phyloP scores from a whole-genome alignment of 257 asterid genomes.

The Hygrophila difformis region DNA sequence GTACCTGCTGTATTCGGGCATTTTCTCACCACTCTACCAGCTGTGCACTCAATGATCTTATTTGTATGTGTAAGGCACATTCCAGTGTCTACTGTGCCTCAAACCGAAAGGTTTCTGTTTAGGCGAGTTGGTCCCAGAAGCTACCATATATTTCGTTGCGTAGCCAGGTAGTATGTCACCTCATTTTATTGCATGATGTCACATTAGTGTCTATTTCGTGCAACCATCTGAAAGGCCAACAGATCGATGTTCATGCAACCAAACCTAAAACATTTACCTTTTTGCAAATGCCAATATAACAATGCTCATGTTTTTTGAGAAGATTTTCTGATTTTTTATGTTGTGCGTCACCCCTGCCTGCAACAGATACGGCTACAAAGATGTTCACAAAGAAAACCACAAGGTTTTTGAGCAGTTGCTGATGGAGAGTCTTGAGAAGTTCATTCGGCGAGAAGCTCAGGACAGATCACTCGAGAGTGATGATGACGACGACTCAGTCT shows the following conservation, averaged over 20 bases:
- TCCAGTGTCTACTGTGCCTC: slow-evolving; percentile 86
- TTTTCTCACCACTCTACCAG: slow-evolving; percentile 86
- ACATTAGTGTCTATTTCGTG: not conserved
- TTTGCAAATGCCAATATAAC: no score
- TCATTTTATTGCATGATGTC: not conserved
- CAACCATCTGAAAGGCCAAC: no score
- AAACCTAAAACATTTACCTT: no score
- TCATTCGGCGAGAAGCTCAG: slow-evolving; percentile 89
- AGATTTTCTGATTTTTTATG: not conserved
- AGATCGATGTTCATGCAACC: no score
- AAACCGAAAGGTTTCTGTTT: slow-evolving; percentile 78
- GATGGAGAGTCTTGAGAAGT: slow-evolving; percentile 88
- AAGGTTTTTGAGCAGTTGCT: slow-evolving; percentile 83
- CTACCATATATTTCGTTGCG: slow-evolving; percentile 86
- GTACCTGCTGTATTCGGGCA: slow-evolving; percentile 88
- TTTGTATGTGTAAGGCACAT: slow-evolving; percentile 87
- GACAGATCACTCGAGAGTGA: slow-evolving; percentile 92
- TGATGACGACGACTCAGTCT: slow-evolving; percentile 52
- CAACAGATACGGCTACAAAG: slow-evolving; percentile 95
- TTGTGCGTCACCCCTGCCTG: not conserved
- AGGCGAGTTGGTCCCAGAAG: slow-evolving; percentile 79
- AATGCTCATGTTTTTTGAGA: no score
- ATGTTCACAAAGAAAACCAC: slow-evolving; percentile 87
- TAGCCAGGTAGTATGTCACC: slow-evolving; percentile 76
- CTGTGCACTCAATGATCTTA: slow-evolving; percentile 92